A percentile compares a stretch with the other conserved stretches of the same genome.
Conservation (phyloP, 108 stramenopile genomes). For the Seminavis robusta region DNA sequence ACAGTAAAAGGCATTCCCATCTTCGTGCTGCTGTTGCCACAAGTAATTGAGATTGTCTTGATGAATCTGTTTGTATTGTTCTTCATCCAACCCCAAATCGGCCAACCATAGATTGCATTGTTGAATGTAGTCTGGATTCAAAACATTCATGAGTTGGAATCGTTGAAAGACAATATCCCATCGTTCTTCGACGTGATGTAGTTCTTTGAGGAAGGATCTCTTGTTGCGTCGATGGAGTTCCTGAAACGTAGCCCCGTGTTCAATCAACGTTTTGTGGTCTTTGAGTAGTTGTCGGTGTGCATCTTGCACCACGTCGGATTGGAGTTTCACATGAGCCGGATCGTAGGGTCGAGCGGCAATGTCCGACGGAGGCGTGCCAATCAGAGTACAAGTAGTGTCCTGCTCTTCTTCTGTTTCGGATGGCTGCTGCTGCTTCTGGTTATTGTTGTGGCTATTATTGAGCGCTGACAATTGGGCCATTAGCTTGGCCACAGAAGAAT, state of each 20-base stretch:
- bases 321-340: conserved; percentile 24
- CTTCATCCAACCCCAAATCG: conserved; percentile 30
- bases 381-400: too few relatives aligned
- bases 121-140: conserved; percentile 23
- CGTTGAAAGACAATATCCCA: conserved; percentile 43
- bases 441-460: too few relatives aligned
- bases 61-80: too few relatives aligned
- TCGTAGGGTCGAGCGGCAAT: too few relatives aligned
- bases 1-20: too few relatives aligned
- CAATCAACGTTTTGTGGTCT: conserved; percentile 31
- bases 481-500: too few relatives aligned
- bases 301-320: conserved; percentile 32
- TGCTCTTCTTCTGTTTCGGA: too few relatives aligned
- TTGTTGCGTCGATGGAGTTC: conserved; percentile 32
- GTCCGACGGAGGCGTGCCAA: too few relatives aligned
- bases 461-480: too few relatives aligned
- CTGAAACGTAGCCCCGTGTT: conserved; percentile 28
- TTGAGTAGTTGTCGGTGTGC: conserved; percentile 36
- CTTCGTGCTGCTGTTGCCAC: too few relatives aligned
- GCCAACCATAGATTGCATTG: conserved; percentile 35
- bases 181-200: conserved; percentile 45
- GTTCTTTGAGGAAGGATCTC: conserved; percentile 29
- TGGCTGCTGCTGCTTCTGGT: too few relatives aligned
- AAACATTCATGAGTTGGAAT: conserved; percentile 25
- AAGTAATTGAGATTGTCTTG: too few relatives aligned